Evolutionary conservation across 2,329 filamentous ascomycete genomes (phyloP).

Genomic region (Cercospora zeae-maydis): DNA sequence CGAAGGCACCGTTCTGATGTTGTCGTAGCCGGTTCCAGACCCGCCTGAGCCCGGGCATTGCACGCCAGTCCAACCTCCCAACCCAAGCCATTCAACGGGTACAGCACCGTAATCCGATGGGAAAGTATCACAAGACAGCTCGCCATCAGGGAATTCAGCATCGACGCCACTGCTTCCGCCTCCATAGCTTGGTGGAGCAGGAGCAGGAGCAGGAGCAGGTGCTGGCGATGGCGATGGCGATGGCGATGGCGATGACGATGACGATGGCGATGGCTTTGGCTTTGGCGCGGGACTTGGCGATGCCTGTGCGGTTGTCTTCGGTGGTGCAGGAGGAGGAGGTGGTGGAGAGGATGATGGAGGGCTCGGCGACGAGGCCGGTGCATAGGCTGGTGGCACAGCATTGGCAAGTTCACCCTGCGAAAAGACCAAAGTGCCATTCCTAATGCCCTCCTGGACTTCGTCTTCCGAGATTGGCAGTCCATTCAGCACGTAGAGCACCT

Average conservation of each 20-base stretch:
- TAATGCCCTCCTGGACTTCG: slow-evolving; percentile 68
- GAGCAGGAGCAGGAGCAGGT: slow-evolving; percentile 26
- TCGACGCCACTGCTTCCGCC: slow-evolving; percentile 54
- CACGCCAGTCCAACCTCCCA: slow-evolving; percentile 76
- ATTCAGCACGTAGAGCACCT: slow-evolving; percentile 69
- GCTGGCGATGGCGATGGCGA: slow-evolving; percentile 18
- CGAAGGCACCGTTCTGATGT: slow-evolving; percentile 65
- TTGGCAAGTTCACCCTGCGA: slow-evolving; percentile 45
- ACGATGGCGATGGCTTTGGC: slow-evolving; percentile 11
- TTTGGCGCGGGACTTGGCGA: slow-evolving; percentile 8
- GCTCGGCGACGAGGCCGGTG: slow-evolving; percentile 28
- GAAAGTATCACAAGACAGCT: slow-evolving; percentile 68
- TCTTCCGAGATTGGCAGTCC: slow-evolving; percentile 58
- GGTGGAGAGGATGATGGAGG: slow-evolving; percentile 27
- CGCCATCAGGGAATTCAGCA: slow-evolving; percentile 69
- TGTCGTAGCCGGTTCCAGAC: slow-evolving; percentile 38
- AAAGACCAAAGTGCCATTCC: slow-evolving; percentile 63
- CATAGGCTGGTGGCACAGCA: slow-evolving; percentile 26
- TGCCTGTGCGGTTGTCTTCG: slow-evolving; percentile 6
- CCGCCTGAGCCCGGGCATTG: slow-evolving; percentile 49
- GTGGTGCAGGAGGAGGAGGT: slow-evolving; percentile 23
- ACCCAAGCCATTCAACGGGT: slow-evolving; percentile 62
- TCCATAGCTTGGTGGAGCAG: slow-evolving; percentile 16
- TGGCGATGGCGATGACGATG: slow-evolving; percentile 6
- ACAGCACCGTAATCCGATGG: slow-evolving; percentile 79